Base-by-base conservation (phyloP, 2,329 filamentous ascomycete genomes). In the Neofusicoccum parvum region DNA sequence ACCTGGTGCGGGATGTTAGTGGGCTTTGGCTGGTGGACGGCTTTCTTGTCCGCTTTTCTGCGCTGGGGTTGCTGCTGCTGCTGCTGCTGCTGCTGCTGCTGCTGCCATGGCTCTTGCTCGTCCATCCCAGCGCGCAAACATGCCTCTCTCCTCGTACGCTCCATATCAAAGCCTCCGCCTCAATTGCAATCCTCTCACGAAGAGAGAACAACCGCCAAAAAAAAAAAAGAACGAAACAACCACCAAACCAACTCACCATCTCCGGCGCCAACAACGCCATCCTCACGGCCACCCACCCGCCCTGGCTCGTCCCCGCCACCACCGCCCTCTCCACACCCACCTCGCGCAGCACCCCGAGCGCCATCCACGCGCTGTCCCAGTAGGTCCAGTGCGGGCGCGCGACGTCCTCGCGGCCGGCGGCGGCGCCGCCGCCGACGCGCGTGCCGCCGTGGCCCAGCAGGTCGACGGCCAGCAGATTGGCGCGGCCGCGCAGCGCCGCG, bases 401-500 rank as follows among this genome's bases (percentile, higher is more conserved):
- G 23, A 23, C 23, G 23, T 23, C 23, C 23, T 23, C 23, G 23
- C 23, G 23, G 3, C 23, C 23, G 2, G 23, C 23, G 3, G 23
- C 23, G 23, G 36, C 51, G 3, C 15, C 23, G n/a, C 56, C 50
- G 14, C 14, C 23, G 5, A 79, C 78, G 10, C 79, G 74, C 4
- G 83, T 86, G 65, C 80, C 72, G 3, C 84, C 83, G 70, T 86
- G 83, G 23, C 84, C 84, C 11, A 86, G 77, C 5, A 81, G 77
- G 71, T 86, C 84, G 66, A 86, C 83, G 14, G 83, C 81, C n/a
- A 86, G 68, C 6, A 86, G 73, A 66, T 86, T 86, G 72, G 82
- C 77, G 2, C 70, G 69, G 4, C 73, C 72, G 0, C 73, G 77
- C 10, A 83, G 68, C 3, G 70, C 63, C 12, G 69, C 49, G 60